Conservation (phyloP, 306 rosid genomes). For the Cicer pinnatifidum region DNA sequence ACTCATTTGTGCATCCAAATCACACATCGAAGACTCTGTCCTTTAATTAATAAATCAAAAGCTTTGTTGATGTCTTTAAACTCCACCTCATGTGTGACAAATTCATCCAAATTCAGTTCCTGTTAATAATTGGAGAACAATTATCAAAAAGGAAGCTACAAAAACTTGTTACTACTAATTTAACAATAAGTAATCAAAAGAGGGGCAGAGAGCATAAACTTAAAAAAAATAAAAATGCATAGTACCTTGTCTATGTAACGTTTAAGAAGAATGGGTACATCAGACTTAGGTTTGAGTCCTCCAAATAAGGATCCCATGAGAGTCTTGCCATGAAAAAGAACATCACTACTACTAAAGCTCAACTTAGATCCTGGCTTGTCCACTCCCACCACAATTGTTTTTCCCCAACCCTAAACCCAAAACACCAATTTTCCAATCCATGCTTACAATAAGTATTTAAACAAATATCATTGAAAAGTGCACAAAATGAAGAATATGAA, state of each 20-base stretch:
- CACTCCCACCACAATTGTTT: conserved; percentile 77
- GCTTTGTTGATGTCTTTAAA: conserved; percentile 83
- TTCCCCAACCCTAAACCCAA: conserved; percentile 82
- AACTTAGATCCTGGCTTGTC: conserved; percentile 66
- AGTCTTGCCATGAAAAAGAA: conserved; percentile 65
- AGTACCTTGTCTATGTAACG: conserved; percentile 79
- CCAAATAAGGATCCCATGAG: conserved; percentile 77
- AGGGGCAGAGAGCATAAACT: background rate
- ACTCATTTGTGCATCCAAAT: conserved; percentile 68
- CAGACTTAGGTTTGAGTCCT: conserved; percentile 78
- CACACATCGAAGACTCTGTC: conserved; percentile 69
- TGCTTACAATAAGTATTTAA: conserved; percentile 9
- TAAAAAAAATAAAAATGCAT: background rate
- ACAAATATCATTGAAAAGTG: background rate
- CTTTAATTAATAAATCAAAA: conserved; percentile 68
- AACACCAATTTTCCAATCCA: conserved; percentile 11
- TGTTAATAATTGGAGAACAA: conserved; percentile 31
- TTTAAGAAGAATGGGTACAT: conserved; percentile 71
- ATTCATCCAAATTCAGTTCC: conserved; percentile 81
- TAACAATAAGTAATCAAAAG: background rate
- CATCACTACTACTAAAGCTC: conserved; percentile 50
- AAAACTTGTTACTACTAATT: background rate
- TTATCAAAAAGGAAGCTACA: background rate
- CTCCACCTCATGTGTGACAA: conserved; percentile 69
- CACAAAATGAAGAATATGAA: background rate